phyloP scores from a whole-genome alignment of 371 early-diverging fungal species.

The Rhizopus delemar region DNA sequence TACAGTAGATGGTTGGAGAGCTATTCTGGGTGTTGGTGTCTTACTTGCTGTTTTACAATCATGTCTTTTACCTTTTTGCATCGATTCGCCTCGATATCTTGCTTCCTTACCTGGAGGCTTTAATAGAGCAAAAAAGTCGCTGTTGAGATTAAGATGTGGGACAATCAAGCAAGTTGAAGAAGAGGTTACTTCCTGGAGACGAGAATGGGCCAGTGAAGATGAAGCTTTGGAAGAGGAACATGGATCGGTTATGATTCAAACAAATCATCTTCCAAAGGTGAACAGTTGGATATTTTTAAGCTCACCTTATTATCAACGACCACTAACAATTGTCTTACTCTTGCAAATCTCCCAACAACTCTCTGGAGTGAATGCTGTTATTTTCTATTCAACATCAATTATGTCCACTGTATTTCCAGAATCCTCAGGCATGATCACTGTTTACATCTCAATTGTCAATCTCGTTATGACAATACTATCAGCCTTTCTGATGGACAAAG shows the following conservation, averaged over 20 bases:
- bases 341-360: conserved; percentile 82
- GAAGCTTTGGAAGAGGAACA: conserved; percentile 17
- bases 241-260: neutral
- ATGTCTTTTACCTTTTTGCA: conserved; percentile 66
- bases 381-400: conserved; percentile 84
- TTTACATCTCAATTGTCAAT: conserved; percentile 78
- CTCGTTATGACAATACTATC: conserved; percentile 73
- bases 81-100: conserved; percentile 80
- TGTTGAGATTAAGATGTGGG: conserved; percentile 59
- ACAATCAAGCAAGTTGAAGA: conserved; percentile 57
- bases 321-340: conserved; percentile 69
- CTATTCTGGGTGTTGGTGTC: conserved; percentile 59
- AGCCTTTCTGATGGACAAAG: conserved; percentile 74
- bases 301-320: conserved; percentile 55
- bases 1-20: conserved; percentile 64
- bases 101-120: conserved; percentile 54
- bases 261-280: conserved; percentile 17
- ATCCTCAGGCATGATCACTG: conserved; percentile 64
- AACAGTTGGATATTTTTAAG: conserved; percentile 47
- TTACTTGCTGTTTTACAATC: conserved; percentile 65
- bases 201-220: conserved; percentile 35
- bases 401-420: conserved; percentile 67
- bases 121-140: conserved; percentile 55
- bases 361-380: conserved; percentile 93
- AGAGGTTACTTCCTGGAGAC: conserved; percentile 66